Conservation (phyloP, 371 early-diverging fungal species). For the Dipsacomyces acuminosporus region DNA sequence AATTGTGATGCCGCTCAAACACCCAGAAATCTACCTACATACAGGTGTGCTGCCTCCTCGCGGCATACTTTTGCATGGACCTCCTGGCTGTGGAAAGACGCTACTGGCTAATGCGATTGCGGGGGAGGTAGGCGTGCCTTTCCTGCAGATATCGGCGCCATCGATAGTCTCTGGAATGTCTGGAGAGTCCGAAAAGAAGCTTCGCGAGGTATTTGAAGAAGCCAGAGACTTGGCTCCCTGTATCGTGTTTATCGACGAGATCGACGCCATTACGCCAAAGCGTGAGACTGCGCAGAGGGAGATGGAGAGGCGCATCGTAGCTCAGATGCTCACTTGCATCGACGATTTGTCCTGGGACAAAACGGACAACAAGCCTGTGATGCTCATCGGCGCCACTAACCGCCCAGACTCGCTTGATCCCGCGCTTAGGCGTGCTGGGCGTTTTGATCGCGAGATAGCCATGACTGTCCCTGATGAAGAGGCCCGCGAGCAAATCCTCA, state of each 20-base stretch:
- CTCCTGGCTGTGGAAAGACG: constrained; percentile 99
- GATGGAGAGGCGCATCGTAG: constrained; percentile 99
- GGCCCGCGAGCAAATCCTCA: constrained; percentile 88
- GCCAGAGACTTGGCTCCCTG: constrained; percentile 89
- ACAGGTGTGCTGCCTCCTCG: constrained; percentile 95
- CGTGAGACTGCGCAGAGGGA: constrained; percentile 98
- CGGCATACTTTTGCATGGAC: constrained; percentile 98
- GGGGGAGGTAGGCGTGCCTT: constrained; percentile 92
- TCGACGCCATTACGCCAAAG: constrained; percentile 99
- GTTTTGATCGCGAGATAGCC: constrained; percentile 98
- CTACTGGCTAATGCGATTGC: constrained; percentile 97
- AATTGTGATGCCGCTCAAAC: constrained; percentile 94
- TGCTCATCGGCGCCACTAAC: constrained; percentile 99
- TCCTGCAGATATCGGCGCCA: constrained; percentile 97
- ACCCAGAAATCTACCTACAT: constrained; percentile 93
- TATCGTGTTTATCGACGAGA: constrained; percentile 99
- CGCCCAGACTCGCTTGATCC: constrained; percentile 97
- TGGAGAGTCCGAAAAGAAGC: constrained; percentile 99
- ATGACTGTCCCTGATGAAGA: constrained; percentile 97
- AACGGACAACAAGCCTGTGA: constrained; percentile 81
- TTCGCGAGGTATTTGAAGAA: constrained; percentile 97
- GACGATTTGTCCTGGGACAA: constrained; percentile 90
- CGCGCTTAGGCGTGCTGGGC: constrained; percentile 94
- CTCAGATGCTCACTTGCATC: constrained; percentile 98
- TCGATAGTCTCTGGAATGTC: constrained; percentile 98